phyloP scores from a whole-genome alignment of 192 early-diverging fungal species.

The Entomortierella beljakovae region DNA sequence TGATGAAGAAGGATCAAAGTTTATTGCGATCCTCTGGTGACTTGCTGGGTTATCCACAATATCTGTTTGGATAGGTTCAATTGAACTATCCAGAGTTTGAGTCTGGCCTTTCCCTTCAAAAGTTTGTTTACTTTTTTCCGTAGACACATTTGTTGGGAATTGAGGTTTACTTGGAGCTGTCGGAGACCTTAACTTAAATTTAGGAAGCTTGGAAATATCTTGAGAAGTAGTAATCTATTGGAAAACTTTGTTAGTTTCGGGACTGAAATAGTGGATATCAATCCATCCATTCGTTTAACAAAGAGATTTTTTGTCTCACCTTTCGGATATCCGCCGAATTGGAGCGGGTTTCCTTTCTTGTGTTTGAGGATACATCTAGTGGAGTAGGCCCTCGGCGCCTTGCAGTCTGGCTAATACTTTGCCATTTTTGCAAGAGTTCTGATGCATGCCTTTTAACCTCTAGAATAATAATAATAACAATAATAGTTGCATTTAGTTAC shows the following conservation, averaged over 20 bases:
- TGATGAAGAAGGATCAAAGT: slow-evolving; percentile 5
- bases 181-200: not conserved
- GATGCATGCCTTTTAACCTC: not conserved
- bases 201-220: slow-evolving; percentile 2
- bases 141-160: not conserved
- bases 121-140: not conserved
- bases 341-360: not conserved
- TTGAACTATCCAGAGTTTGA: not conserved
- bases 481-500: not conserved
- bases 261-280: not conserved
- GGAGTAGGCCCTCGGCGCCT: not conserved
- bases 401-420: not conserved
- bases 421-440: not conserved
- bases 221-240: not conserved
- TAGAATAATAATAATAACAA: not conserved
- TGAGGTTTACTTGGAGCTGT: not conserved
- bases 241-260: not conserved
- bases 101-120: not conserved
- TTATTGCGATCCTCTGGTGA: not conserved
- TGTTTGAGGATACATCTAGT: not conserved
- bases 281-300: too few species aligned
- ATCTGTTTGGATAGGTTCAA: not conserved
- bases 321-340: not conserved
- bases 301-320: not conserved
- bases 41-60: too few species aligned